Conservation (phyloP, 352 stramenopile genomes). For the Pythium utonaiense region DNA sequence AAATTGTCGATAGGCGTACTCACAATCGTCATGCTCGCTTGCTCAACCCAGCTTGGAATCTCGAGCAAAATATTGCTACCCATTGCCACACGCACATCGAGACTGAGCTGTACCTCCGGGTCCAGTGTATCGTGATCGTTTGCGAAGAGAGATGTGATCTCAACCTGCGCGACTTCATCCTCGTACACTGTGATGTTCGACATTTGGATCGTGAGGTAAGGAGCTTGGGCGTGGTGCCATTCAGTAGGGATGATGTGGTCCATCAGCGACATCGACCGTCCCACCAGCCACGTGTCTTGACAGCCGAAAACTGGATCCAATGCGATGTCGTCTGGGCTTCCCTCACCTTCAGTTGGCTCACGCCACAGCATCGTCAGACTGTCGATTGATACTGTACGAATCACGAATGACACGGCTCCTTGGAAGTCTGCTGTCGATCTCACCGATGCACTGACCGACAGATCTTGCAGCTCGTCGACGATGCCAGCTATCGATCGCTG, state of each 20-base stretch:
- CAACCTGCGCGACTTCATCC: slow-evolving; percentile 11
- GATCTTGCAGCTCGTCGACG: not conserved
- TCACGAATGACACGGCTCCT: not conserved
- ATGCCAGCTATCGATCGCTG: no score
- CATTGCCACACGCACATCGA: slow-evolving; percentile 1
- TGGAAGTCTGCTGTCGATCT: not conserved
- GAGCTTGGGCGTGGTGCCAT: slow-evolving; percentile 16
- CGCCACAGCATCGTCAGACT: slow-evolving; percentile 3
- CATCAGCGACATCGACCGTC: slow-evolving; percentile 9
- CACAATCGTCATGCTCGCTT: no score
- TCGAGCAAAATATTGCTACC: no score
- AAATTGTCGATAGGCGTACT: no score
- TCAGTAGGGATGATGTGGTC: slow-evolving; percentile 1
- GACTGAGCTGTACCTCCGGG: not conserved
- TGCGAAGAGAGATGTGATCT: not conserved
- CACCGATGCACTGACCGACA: not conserved
- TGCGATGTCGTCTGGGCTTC: no score
- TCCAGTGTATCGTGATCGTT: slow-evolving; percentile 4
- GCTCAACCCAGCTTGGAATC: no score
- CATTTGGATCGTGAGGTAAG: not conserved
- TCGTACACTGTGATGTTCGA: slow-evolving; percentile 6
- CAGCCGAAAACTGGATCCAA: not conserved
- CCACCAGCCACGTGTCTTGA: slow-evolving; percentile 7
- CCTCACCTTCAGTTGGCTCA: not conserved
- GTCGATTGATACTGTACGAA: slow-evolving; percentile 12